A percentile compares a stretch with the other conserved stretches of the same genome.
phyloP scores from a whole-genome alignment of 306 rosid species.

The Senna siamea region DNA sequence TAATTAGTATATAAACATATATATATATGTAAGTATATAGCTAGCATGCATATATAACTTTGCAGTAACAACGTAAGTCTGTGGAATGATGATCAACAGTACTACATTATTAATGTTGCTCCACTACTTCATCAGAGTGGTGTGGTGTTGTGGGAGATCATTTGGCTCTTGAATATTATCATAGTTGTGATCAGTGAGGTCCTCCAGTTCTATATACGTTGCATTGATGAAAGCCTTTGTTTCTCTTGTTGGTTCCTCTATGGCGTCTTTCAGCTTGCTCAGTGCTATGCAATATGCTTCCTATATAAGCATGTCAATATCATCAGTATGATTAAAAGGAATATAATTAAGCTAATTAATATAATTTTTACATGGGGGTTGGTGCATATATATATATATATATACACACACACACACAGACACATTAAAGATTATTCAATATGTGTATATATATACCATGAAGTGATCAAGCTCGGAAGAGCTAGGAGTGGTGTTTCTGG shows the following conservation, averaged over 20 bases:
- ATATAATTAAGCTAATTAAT: not conserved
- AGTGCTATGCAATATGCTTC: conserved; percentile 51
- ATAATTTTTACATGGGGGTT: not conserved
- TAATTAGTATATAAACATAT: no score
- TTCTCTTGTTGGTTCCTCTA: conserved; percentile 47
- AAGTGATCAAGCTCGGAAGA: conserved; percentile 53
- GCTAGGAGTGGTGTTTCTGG: conserved; percentile 9
- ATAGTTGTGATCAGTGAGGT: not conserved
- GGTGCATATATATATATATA: no score
- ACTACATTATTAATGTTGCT: no score
- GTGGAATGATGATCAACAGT: no score
- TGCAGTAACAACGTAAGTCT: no score
- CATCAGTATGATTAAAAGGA: not conserved
- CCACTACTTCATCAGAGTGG: no score
- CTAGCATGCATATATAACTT: no score
- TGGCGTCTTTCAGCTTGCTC: conserved; percentile 45
- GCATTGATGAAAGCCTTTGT: conserved; percentile 44
- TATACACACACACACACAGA: no score
- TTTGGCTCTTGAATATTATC: not conserved
- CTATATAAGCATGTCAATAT: conserved; percentile 23
- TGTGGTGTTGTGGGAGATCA: no score
- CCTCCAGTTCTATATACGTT: conserved; percentile 35
- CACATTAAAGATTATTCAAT: no score
- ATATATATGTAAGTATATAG: no score
- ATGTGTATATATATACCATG: conserved; percentile 34